Percentiles rank a stretch among this genome's conserved stretches.
phyloP scores from a whole-genome alignment of 805 yeast species.

The Barnettozyma wickerhamii region DNA sequence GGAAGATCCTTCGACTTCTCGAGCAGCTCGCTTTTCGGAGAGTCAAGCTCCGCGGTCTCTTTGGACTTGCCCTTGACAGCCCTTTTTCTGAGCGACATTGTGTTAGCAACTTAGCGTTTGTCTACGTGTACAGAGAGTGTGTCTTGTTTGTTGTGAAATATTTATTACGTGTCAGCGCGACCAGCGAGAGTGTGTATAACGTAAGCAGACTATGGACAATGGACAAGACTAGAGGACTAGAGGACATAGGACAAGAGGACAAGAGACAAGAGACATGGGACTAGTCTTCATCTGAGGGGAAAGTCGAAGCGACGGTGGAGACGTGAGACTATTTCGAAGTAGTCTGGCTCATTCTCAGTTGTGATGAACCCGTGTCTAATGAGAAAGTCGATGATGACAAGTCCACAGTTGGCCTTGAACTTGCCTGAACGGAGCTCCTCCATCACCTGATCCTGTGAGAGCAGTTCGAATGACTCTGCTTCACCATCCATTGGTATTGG shows the following conservation, averaged over 20 bases:
- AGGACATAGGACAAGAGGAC: too few species aligned
- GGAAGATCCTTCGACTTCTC: not conserved
- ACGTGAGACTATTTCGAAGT: slow-evolving; percentile 50
- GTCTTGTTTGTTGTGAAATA: too few species aligned
- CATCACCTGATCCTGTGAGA: slow-evolving; percentile 56
- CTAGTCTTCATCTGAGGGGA: slow-evolving; percentile 46
- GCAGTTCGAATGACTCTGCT: slow-evolving; percentile 64
- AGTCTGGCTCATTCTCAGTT: slow-evolving; percentile 62
- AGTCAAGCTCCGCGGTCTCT: not conserved
- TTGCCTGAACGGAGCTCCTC: slow-evolving; percentile 46
- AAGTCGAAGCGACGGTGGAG: slow-evolving; percentile 71
- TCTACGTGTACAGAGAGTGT: too few species aligned
- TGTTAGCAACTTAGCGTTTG: too few species aligned
- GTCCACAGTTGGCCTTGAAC: slow-evolving; percentile 89
- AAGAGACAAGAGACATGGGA: too few species aligned
- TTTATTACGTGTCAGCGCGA: too few species aligned
- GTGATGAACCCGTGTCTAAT: slow-evolving; percentile 78
- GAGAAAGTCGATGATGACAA: slow-evolving; percentile 76
- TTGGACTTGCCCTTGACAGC: slow-evolving; percentile 3
- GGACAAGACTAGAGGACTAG: too few species aligned
- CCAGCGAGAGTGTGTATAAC: too few species aligned
- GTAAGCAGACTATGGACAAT: too few species aligned
- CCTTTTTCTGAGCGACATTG: slow-evolving; percentile 11
- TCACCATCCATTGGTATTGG: slow-evolving; percentile 72
- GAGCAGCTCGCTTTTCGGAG: not conserved